Conservation (phyloP, 108 stramenopile genomes). For the Skeletonema menzelii region DNA sequence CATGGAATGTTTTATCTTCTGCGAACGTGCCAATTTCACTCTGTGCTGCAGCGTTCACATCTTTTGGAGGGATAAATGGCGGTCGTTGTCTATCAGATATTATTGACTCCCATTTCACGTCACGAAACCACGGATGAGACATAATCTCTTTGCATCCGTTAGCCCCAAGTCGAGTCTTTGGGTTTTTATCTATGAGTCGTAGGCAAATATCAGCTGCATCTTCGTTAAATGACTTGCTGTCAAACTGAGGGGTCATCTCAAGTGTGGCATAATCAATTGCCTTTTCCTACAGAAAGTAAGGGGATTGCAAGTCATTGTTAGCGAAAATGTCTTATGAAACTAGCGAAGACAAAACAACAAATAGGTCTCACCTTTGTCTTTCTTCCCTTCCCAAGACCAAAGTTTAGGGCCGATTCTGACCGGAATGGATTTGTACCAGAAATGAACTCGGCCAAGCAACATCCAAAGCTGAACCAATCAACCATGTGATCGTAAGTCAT, state of each 20-base stretch:
- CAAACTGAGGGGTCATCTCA: conserved; percentile 90
- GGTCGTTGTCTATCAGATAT: conserved; percentile 70
- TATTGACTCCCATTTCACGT: conserved; percentile 83
- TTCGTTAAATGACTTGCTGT: conserved; percentile 62
- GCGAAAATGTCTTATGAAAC: background rate
- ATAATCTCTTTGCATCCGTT: conserved; percentile 89
- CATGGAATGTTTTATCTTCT: conserved; percentile 76
- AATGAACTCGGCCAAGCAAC: conserved; percentile 93
- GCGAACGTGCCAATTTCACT: conserved; percentile 85
- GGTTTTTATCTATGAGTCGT: conserved; percentile 80
- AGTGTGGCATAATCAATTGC: conserved; percentile 84
- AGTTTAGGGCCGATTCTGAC: conserved; percentile 83
- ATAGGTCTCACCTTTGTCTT: conserved; percentile 70
- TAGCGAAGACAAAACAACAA: background rate
- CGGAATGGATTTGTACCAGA: conserved; percentile 92
- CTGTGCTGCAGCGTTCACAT: conserved; percentile 91
- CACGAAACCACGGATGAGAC: conserved; percentile 91
- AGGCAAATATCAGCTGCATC: conserved; percentile 82
- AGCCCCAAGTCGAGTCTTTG: conserved; percentile 74
- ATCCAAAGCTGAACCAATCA: conserved; percentile 97
- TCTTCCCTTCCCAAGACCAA: conserved; percentile 72
- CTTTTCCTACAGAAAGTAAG: conserved; percentile 60
- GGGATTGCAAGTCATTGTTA: background rate
- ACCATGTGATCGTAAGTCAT: conserved; percentile 84
- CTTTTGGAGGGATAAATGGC: conserved; percentile 89